Evolutionary conservation across 352 stramenopile species (phyloP), one percentile per base, ranked within the genome.

Genomic region (Phytophthora gonapodyides): DNA sequence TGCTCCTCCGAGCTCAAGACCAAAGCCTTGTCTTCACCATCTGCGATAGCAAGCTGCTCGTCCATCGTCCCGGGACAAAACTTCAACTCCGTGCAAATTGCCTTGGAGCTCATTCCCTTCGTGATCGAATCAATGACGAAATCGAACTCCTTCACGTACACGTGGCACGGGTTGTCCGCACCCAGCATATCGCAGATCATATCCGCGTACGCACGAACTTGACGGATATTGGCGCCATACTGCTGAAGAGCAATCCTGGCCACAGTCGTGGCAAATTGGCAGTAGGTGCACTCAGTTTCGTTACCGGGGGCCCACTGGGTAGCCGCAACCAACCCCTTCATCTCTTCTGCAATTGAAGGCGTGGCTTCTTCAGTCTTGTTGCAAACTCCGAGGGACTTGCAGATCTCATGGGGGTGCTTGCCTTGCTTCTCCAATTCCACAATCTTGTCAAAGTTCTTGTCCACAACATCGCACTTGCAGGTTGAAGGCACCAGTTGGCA

Each of bases 161-260:
- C 47, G 54, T 93, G 84, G 41, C 82, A 93, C 0, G 74, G 50
- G 40, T 80, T 91, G 27, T 81, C 71, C 7, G 75, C 61, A 15
- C 82, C 80, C 2, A 93, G 70, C 56, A 89, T 80, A 59, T 80
- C 74, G 43, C 84, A 93, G 19, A 91, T 81, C 71, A 93, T 88
- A 43, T 91, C 84, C 0, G 82, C 81, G 33, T 86, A 88, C 57
- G 72, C 45, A 1, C 83, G 81, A 8, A 93, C 68, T 56, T 87
- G 51, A 35, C 75, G 56, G 12, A 93, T 71, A 42, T 90, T 67
- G 1, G 79, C 58, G 3, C 76, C 66, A 37, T 84, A 79, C 40
- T 92, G 73, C 43, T 87, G 65, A 35, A 87, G 50, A n/a, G 76
- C 71, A 21, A 92, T 71, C 46, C 87, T 76, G 5, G 87, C 45